Percentiles rank a stretch among this genome's conserved stretches.
Conservation (phyloP, 495 filamentous ascomycete species). For the Entonaema liquescens region DNA sequence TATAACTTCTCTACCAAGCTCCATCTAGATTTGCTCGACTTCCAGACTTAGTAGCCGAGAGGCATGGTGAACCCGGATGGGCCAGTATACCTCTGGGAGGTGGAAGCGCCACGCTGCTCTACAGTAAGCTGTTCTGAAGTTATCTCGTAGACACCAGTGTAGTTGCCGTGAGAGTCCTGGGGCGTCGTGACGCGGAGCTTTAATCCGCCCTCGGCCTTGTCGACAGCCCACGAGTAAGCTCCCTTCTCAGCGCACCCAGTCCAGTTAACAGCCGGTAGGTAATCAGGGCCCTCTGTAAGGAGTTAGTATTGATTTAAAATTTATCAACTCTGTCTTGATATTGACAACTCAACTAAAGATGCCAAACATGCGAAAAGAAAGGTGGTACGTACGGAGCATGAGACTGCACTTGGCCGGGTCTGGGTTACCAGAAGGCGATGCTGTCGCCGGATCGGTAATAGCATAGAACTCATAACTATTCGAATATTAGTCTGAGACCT, state of each 20-base stretch:
- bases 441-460: constrained; percentile 22
- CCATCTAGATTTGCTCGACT: neutral
- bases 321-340: no score
- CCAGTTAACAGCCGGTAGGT: constrained; percentile 15
- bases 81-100: constrained; percentile 28
- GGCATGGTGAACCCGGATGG: constrained; percentile 18
- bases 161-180: constrained; percentile 27
- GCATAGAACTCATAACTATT: constrained; percentile 29
- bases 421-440: constrained; percentile 22
- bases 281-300: constrained; percentile 24
- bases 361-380: no score
- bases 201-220: constrained; percentile 3
- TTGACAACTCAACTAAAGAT: no score
- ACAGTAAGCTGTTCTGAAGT: constrained; percentile 20
- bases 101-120: constrained; percentile 26
- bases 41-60: neutral
- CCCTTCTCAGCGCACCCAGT: constrained; percentile 25
- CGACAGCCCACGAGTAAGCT: constrained; percentile 31
- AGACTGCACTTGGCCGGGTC: constrained; percentile 14
- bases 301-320: neutral
- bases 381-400: constrained; percentile 19
- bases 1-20: neutral
- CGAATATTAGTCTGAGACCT: neutral
- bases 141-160: constrained; percentile 26
- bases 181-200: constrained; percentile 31